Evolutionary conservation across 1,139 yeast species (phyloP), one percentile per base, ranked within the genome.

Genomic region (Casaregolazyma suthepensis): DNA sequence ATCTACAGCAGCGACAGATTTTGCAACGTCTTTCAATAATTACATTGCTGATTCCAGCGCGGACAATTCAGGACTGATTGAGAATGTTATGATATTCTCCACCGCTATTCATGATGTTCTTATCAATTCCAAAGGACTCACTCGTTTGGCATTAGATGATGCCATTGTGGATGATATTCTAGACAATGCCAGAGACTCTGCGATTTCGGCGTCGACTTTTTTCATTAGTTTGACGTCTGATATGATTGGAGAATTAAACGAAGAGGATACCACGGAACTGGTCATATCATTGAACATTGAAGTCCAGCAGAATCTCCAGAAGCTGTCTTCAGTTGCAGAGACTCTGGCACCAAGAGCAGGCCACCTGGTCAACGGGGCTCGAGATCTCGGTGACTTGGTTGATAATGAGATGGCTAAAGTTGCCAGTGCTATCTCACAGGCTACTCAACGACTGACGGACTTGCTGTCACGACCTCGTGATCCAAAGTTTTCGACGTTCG

Each of bases 21-120:
- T 90, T 68, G 87, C 96, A 5, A 80, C 84, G 17, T 81, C 85
- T 13, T 89, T 89, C 72, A 88, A 87, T 66, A 80, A 83, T 50
- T 85, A 80, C 63, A 75, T 88, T 52, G 91, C 87, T 1, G 96
- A 87, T 66, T 95, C 91, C 12, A 81, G 81, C 51, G 88, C 85
- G 54, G 88, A 85, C 57, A 88, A 85, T 57, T 71, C 84, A 3
- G 78, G 79, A 45, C 80, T 89, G 35, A 85, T 90, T 59, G 78
- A 80, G 61, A 75, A 87, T 1, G 80, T 87, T 51, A 83, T 87
- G 2, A 80, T 80, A 46, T 82, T 89, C 56, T 78, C 95, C 1
- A 74, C 82, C 17, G 73, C 88, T 1, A 72, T 87, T 48, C 73
- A 82, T 48, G 93, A 86, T 56, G 77, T 88, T 52, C 75, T 86